Conservation (phyloP, 495 filamentous ascomycete species). For the Amphirosellinia nigrospora region DNA sequence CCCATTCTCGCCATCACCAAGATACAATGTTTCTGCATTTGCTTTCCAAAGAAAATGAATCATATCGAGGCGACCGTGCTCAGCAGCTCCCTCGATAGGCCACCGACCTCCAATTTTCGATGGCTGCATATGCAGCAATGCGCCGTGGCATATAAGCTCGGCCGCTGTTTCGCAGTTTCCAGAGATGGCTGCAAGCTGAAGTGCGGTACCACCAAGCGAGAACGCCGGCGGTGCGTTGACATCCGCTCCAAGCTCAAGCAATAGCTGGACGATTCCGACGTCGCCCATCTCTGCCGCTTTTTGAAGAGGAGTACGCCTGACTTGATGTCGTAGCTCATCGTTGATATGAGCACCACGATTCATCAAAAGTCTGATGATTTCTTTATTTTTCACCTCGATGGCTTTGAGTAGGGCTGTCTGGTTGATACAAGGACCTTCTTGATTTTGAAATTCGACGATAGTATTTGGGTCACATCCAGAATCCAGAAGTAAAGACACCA, state of each 20-base stretch:
- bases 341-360: not conserved
- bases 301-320: slow-evolving; percentile 38
- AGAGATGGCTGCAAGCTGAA: not conserved
- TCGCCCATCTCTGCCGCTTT: slow-evolving; percentile 36
- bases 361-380: not conserved
- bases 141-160: slow-evolving; percentile 33
- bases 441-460: not conserved
- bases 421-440: not conserved
- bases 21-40: not conserved
- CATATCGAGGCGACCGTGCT: slow-evolving; percentile 55
- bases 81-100: slow-evolving; percentile 51
- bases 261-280: slow-evolving; percentile 29
- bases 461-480: not conserved
- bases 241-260: slow-evolving; percentile 20
- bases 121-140: slow-evolving; percentile 26
- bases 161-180: slow-evolving; percentile 24
- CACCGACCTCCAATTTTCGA: slow-evolving; percentile 42
- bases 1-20: not conserved
- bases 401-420: not conserved
- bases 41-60: slow-evolving; percentile 47
- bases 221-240: not conserved
- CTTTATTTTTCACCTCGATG: not conserved
- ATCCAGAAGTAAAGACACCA: not conserved
- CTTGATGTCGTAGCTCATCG: not conserved
- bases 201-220: not conserved